Conservation (phyloP, 257 asterid genomes). For the Solanum paucissectum region DNA sequence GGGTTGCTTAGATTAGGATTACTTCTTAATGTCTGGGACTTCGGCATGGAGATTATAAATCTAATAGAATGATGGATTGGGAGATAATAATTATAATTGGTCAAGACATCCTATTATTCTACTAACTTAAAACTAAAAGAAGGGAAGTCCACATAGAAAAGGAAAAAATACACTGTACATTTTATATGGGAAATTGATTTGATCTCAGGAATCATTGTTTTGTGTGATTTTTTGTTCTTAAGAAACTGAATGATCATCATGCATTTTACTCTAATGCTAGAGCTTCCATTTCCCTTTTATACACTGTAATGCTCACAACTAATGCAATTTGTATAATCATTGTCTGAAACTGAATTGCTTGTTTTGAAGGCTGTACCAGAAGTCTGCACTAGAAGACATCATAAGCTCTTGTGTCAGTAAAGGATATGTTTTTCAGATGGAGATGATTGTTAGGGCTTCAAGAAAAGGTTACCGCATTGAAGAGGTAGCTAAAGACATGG, state of each 20-base stretch:
- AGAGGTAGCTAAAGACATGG: slow-evolving; percentile 45
- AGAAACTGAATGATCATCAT: not conserved
- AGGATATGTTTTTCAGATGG: slow-evolving; percentile 99
- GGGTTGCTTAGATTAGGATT: not conserved
- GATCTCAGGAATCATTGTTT: not conserved
- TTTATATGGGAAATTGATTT: not conserved
- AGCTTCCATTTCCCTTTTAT: not conserved
- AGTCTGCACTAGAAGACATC: slow-evolving; percentile 85
- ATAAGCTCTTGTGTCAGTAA: slow-evolving; percentile 93
- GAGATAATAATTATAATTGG: not conserved
- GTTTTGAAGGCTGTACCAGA: slow-evolving; percentile 59
- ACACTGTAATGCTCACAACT: not conserved
- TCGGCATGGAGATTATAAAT: not conserved
- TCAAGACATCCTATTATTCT: not conserved
- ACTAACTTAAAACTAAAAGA: not conserved
- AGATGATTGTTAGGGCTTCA: slow-evolving; percentile 95
- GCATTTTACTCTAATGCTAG: not conserved
- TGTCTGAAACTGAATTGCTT: not conserved
- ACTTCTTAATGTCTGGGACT: not conserved
- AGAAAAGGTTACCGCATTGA: slow-evolving; percentile 80
- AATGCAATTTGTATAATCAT: not conserved
- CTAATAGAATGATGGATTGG: not conserved
- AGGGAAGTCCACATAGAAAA: not conserved
- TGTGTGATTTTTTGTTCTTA: not conserved
- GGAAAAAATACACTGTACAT: not conserved